phyloP scores from a whole-genome alignment of 306 rosid genomes.

The Prunus dulcis region DNA sequence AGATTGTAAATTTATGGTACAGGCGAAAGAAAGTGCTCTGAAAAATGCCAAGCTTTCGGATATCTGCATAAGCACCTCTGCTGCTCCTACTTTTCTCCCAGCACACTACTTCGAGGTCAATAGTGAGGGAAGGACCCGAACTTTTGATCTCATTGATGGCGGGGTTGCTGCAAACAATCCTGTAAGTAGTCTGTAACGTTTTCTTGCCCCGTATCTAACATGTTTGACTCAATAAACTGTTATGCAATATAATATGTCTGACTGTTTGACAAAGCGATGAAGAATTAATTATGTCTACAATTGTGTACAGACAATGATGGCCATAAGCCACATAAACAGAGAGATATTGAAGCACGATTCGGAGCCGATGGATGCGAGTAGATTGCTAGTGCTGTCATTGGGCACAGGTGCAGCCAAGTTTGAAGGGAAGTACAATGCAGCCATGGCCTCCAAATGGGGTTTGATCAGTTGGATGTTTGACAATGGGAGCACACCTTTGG shows the following conservation, averaged over 20 bases:
- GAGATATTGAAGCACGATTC: slow-evolving; percentile 1
- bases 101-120: slow-evolving; percentile 35
- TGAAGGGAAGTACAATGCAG: slow-evolving; percentile 39
- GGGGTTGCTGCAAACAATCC: slow-evolving; percentile 48
- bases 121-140: slow-evolving; percentile 13
- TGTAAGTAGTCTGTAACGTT: slow-evolving; percentile 18
- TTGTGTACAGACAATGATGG: slow-evolving; percentile 35
- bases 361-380: slow-evolving; percentile 14
- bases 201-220: no score
- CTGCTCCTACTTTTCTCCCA: slow-evolving; percentile 45
- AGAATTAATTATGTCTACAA: not conserved
- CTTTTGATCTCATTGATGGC: slow-evolving; percentile 39
- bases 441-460: slow-evolving; percentile 40
- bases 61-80: slow-evolving; percentile 43
- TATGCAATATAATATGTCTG: not conserved
- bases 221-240: no score
- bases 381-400: slow-evolving; percentile 36
- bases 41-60: slow-evolving; percentile 40
- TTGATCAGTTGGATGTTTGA: slow-evolving; percentile 28
- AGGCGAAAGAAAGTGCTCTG: slow-evolving; percentile 33
- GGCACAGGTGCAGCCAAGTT: slow-evolving; percentile 42
- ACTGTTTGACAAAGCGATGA: not conserved
- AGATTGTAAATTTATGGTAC: not conserved
- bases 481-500: slow-evolving; percentile 33
- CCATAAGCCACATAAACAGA: slow-evolving; percentile 30